Evolutionary conservation across 2,329 filamentous ascomycete genomes (phyloP).

Genomic region (Fusarium sarcochroum): DNA sequence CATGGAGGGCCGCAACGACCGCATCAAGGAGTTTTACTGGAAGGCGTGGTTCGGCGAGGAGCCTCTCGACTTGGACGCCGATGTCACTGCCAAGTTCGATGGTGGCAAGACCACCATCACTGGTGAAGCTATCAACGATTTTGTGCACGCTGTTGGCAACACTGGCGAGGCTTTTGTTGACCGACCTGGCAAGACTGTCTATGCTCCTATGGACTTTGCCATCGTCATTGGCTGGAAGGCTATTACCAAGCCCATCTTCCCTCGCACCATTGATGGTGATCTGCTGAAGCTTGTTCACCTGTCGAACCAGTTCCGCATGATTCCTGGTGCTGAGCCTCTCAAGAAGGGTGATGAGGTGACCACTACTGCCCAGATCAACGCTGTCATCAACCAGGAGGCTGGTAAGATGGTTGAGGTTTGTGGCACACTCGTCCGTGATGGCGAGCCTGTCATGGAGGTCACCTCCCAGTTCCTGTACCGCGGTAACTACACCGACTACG

Average conservation of each 20-base stretch:
- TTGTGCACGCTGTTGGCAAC: conserved; percentile 98
- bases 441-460: conserved; percentile 94
- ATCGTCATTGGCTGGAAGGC: conserved; percentile 99
- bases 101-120: conserved; percentile 91
- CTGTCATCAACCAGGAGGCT: conserved; percentile 97
- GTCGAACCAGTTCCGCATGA: conserved; percentile 98
- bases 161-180: conserved; percentile 98
- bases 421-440: conserved; percentile 90
- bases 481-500: conserved; percentile 90
- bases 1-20: conserved; percentile 95
- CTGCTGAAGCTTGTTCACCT: conserved; percentile 95
- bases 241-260: conserved; percentile 99
- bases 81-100: conserved; percentile 89
- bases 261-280: conserved; percentile 94
- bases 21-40: conserved; percentile 99
- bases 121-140: conserved; percentile 94
- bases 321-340: conserved; percentile 92
- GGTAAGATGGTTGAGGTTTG: conserved; percentile 99
- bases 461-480: conserved; percentile 99
- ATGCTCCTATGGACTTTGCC: conserved; percentile 98
- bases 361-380: conserved; percentile 95
- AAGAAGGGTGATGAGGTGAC: conserved; percentile 95
- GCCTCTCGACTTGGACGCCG: conserved; percentile 83
- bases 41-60: conserved; percentile 96
- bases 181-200: conserved; percentile 91